A percentile compares a stretch with the other conserved stretches of the same genome.
Evolutionary conservation across 345 rosid species (phyloP).

Genomic region (Stellera chamaejasme): DNA sequence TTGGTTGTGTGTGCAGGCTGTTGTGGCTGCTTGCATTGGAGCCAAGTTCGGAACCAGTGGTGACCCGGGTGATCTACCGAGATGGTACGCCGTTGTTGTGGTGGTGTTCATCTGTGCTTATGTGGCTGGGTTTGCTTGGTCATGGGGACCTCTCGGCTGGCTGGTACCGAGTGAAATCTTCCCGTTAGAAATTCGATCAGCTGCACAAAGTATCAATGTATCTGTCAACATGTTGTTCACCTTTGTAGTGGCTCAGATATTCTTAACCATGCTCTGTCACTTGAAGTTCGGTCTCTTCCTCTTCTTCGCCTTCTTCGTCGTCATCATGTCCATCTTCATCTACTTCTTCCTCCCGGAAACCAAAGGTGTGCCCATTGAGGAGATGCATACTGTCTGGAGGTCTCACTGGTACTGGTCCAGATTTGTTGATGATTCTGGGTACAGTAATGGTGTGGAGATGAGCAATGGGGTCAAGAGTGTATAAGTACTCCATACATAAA

Average conservation of each 20-base stretch:
- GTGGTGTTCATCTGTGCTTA: constrained; percentile 71
- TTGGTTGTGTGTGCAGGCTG: too few relatives aligned
- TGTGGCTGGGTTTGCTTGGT: constrained; percentile 78
- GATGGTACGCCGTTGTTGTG: constrained; percentile 69
- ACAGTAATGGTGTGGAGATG: constrained; percentile 33
- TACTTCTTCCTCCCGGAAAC: too few relatives aligned
- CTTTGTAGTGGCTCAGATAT: constrained; percentile 54
- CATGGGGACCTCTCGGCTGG: constrained; percentile 92
- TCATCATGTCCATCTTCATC: too few relatives aligned
- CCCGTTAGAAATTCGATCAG: constrained; percentile 70
- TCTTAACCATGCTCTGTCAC: constrained; percentile 65
- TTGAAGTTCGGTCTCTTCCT: constrained; percentile 41
- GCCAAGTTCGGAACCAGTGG: constrained; percentile 70
- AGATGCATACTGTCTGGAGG: too few relatives aligned
- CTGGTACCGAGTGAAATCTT: constrained; percentile 78
- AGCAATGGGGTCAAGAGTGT: constrained; percentile 19
- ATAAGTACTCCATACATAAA: constrained; percentile 8
- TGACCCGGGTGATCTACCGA: constrained; percentile 44
- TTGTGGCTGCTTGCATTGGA: constrained; percentile 56
- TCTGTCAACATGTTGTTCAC: constrained; percentile 83
- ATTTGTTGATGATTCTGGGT: constrained; percentile 3
- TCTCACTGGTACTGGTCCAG: too few relatives aligned
- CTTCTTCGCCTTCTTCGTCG: too few relatives aligned
- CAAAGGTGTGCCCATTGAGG: too few relatives aligned
- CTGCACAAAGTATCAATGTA: constrained; percentile 73